Conservation (phyloP, 176 grass and related monocot genomes). For the Dactylis glomerata region DNA sequence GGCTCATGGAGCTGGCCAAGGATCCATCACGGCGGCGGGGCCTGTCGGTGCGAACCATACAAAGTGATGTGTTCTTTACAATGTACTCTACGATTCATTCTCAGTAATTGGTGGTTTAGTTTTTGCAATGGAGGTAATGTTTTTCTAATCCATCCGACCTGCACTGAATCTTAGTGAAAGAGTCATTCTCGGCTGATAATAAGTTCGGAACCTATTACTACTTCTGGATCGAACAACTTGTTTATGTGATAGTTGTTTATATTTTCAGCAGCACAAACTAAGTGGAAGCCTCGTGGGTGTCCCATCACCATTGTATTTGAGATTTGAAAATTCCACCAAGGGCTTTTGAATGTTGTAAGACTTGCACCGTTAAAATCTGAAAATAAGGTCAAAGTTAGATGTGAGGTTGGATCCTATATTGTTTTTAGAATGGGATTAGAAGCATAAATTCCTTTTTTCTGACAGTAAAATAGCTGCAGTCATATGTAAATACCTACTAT, state of each 20-base stretch:
- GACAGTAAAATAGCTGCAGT: too few relatives aligned
- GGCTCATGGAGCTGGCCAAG: constrained; percentile 49
- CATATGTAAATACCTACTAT: too few relatives aligned
- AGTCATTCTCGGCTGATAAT: background rate
- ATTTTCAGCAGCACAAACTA: background rate
- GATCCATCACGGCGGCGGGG: constrained; percentile 44
- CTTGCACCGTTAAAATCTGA: too few relatives aligned
- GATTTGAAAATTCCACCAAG: background rate
- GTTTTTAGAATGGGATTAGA: too few relatives aligned
- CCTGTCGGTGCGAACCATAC: constrained; percentile 47
- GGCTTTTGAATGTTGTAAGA: background rate
- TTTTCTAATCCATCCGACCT: background rate
- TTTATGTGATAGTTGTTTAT: background rate
- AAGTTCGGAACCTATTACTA: background rate
- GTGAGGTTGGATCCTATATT: too few relatives aligned
- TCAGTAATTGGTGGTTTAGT: background rate
- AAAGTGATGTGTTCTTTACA: constrained; percentile 29
- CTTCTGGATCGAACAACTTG: background rate
- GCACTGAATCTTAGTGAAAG: background rate
- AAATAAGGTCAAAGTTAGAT: too few relatives aligned
- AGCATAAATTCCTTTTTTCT: too few relatives aligned
- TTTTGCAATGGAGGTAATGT: background rate
- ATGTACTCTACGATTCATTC: too few relatives aligned
- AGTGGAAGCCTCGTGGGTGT: background rate
- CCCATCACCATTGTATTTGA: background rate